Percentiles rank a stretch among this genome's conserved stretches.
Evolutionary conservation across 495 filamentous ascomycete genomes (phyloP).

Genomic region (Letharia columbiana): DNA sequence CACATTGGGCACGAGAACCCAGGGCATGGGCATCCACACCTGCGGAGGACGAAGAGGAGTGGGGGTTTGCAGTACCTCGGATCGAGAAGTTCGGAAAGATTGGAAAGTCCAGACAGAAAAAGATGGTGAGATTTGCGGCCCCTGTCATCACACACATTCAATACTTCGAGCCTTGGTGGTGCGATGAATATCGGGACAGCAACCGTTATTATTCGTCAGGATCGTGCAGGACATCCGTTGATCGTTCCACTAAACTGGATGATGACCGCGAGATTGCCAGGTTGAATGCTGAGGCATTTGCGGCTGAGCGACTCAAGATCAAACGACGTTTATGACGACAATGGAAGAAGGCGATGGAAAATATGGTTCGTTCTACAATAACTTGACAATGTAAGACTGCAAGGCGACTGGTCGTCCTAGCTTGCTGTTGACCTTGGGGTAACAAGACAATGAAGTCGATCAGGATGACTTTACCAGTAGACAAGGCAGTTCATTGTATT

Average conservation of each 20-base stretch:
- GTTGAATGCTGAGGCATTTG: not conserved
- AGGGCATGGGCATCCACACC: not conserved
- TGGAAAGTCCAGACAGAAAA: not conserved
- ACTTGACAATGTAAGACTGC: not conserved
- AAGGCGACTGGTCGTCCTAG: not conserved
- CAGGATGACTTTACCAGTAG: not conserved
- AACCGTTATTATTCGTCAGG: not conserved
- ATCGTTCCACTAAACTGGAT: not conserved
- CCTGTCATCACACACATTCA: not conserved
- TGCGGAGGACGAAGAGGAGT: not conserved
- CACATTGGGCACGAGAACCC: not conserved
- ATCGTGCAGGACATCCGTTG: not conserved
- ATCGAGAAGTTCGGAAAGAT: not conserved
- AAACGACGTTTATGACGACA: no score
- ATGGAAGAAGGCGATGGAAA: not conserved
- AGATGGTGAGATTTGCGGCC: not conserved
- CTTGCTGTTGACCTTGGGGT: not conserved
- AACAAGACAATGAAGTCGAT: not conserved
- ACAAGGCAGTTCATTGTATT: not conserved
- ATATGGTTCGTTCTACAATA: not conserved
- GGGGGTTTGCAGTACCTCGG: not conserved
- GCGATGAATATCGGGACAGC: not conserved
- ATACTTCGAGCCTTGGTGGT: not conserved
- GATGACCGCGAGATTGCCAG: not conserved
- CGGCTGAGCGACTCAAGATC: no score